Percentiles rank a stretch among this genome's conserved stretches.
These are phyloP conservation scores for Posidonia australis DNA, from an alignment of 106 monocot species.

Conservation along the genomic window DNA sequence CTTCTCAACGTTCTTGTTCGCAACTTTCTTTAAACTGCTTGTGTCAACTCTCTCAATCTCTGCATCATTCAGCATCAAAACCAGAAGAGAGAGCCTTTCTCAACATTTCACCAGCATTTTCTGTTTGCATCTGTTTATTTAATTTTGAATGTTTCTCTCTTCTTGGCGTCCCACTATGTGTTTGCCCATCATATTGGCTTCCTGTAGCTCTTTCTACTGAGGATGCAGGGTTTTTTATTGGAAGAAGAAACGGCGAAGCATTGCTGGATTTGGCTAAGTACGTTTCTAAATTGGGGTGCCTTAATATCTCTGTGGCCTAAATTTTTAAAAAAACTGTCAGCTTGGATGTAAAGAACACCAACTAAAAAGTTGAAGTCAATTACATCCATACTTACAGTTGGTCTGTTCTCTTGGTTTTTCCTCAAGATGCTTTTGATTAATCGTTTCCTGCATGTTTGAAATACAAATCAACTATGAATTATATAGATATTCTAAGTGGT, in stretches of 20 bases:
- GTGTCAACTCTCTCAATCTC: constrained; percentile 19
- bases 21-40: constrained; percentile 3
- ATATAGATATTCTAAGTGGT: not conserved
- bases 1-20: not conserved
- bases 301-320: constrained; percentile 68
- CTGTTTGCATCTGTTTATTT: too few species aligned
- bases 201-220: constrained; percentile 24
- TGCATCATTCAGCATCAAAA: not conserved
- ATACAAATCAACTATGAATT: not conserved
- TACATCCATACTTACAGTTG: constrained; percentile 43
- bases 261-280: constrained; percentile 58
- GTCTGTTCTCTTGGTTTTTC: constrained; percentile 90
- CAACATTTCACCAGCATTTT: constrained; percentile 7
- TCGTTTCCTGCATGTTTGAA: constrained; percentile 44
- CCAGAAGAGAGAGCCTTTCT: not conserved
- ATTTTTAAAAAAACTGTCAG: not conserved
- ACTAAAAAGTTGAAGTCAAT: not conserved
- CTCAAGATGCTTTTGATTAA: constrained; percentile 83
- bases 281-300: constrained; percentile 45
- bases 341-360: not conserved
- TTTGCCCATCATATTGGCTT: constrained; percentile 14
- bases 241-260: constrained; percentile 56
- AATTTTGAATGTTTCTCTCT: constrained; percentile 4
- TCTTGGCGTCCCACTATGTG: not conserved
- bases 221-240: constrained; percentile 38